Base-by-base conservation (phyloP, 1,139 yeast genomes). In the Yamadazyma trypodendri region DNA sequence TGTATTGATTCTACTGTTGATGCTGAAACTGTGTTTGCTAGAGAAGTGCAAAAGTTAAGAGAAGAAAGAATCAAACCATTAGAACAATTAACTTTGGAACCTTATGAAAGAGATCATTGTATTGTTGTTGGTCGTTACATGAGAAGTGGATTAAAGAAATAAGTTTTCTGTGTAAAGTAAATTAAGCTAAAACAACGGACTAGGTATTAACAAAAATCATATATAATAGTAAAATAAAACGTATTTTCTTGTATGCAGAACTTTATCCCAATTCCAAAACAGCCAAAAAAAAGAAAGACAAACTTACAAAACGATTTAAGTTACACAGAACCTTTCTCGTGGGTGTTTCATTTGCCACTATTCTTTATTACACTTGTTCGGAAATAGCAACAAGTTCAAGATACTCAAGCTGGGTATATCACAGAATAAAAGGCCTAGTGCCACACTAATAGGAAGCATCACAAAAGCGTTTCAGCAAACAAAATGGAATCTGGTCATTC, bases 21-120 rank as follows among this genome's bases (percentile, higher is more conserved):
- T 65, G 98, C 98, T 52, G 97, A 92, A 77, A 90, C 97, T 45
- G 98, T 92, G 49, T 92, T 92, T 64, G 97, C 98, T 48, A 88
- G 97, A 76, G 98, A 92, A 76, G 97, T 92, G 45, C 97, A 92
- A 73, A 92, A 92, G 72, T 81, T 92, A 72, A 86, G 97, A 75
- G 97, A 90, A 72, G 98, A 92, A 77, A 84, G 96, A 72, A 86
- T 92, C 70, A 92, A 92, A 76, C 98, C 98, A 51, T 76, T 90
- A 63, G 98, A 92, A 74, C 98, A 92, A 77, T 82, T 92, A 69
- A 92, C 98, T 40, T 79, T 92, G 69, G 98, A 92, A 77, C 97
- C 97, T 68, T 90, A 90, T 72, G 97, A 92, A 80, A 88, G 98
- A 79, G 98, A 92, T 65, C 98, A 92, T 76, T 90, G 97, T 84